Conservation (phyloP, 805 yeast genomes). For the Monosporozyma servazzii region DNA sequence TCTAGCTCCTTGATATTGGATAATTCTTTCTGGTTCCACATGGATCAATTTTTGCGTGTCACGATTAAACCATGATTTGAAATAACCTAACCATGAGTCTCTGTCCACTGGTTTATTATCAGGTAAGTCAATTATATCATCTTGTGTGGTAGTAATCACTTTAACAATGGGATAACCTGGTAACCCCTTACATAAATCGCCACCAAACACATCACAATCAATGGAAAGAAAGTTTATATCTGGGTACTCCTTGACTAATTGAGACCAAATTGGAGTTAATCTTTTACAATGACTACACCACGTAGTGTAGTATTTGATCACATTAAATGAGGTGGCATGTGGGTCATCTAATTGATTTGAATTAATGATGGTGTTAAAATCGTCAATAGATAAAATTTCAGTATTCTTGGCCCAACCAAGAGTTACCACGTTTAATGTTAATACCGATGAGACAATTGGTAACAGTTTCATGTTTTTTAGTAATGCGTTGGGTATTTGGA, state of each 20-base stretch:
- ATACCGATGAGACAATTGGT: not conserved
- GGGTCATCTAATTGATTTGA: not conserved
- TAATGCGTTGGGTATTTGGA: not conserved
- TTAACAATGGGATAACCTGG: constrained; percentile 60
- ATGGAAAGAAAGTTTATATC: constrained; percentile 25
- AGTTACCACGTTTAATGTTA: not conserved
- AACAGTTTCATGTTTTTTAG: not conserved
- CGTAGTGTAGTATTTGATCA: constrained; percentile 43
- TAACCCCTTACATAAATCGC: constrained; percentile 22
- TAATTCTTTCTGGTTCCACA: constrained; percentile 33
- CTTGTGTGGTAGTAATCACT: constrained; percentile 39
- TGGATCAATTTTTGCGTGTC: constrained; percentile 7
- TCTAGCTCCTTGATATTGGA: constrained; percentile 47
- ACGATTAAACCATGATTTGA: constrained; percentile 1
- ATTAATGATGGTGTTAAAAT: not conserved
- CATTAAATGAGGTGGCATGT: constrained; percentile 17
- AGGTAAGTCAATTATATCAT: not conserved
- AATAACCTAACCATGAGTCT: constrained; percentile 2
- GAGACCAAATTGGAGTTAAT: constrained; percentile 46
- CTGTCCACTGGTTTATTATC: not conserved
- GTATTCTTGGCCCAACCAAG: not conserved
- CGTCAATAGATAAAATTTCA: not conserved
- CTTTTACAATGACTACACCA: constrained; percentile 67
- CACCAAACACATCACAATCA: constrained; percentile 28
- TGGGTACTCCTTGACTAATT: constrained; percentile 35